Evolutionary conservation across 2,329 filamentous ascomycete genomes (phyloP), one percentile per base, ranked within the genome.

Genomic region (Orbilia brochopaga): DNA sequence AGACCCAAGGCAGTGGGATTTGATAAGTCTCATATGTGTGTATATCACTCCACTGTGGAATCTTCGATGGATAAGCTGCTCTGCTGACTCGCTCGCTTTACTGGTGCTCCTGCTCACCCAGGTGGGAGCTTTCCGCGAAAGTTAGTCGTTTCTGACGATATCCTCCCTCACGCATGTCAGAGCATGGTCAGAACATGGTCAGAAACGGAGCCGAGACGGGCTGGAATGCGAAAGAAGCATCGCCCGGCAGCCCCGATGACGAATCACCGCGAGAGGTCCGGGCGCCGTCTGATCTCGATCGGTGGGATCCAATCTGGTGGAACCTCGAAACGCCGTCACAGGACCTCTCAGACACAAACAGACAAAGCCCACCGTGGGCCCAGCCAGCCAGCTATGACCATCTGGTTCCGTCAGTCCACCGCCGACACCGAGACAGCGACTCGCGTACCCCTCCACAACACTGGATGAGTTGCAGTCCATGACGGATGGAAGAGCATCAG

Each of bases 261-360:
- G 44, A 48, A 21, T 48, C 19, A 48, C 19, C 15, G 44, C 19
- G 17, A 11, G 19, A 15, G n/a, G 37, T 42, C n/a, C 37, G 37
- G 37, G 13, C 37, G 11, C 37, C 37, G 37, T 17, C 11, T 42
- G 37, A 10, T 48, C 44, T 17, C 44, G 44, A 23, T 10, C 44
- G 19, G 8, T 32, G 27, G 27, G n/a, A 23, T 19, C 44, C 44
- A 48, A 23, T 48, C 44, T 48, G 44, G 44, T 48, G 44, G 44
- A 19, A 21, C 44, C 19, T 48, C 19, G 44, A 48, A 48, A 48
- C 44, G 44, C 44, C 44, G 44, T 48, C 44, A 48, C 44, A 48
- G 44, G 44, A 48, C 44, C 15, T 19, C n/a, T 19, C n/a, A 10
- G 17, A 10, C 8, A 10, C 15, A 21, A 10, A 48, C 44, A 48